These are phyloP conservation scores for Cordyceps tenuipes DNA, from an alignment of 2,329 filamentous ascomycete species.

Conservation along the genomic window DNA sequence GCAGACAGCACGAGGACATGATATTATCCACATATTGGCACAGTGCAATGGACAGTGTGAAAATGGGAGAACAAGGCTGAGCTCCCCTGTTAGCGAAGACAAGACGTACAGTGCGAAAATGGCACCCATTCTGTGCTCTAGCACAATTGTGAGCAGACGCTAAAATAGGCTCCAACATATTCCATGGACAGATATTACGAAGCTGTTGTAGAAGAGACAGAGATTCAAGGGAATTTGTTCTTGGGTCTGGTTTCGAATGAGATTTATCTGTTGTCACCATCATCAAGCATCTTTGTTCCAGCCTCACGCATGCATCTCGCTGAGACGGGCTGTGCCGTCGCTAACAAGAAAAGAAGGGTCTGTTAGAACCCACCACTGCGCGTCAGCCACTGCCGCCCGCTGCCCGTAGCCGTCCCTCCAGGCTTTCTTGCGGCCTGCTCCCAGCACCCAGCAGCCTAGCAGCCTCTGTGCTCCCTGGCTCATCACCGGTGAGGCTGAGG, in stretches of 20 bases:
- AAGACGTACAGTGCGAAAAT: not conserved
- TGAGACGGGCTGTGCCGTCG: conserved; percentile 1
- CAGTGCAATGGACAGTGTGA: not conserved
- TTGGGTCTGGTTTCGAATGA: not conserved
- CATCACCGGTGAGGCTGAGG: conserved; percentile 30
- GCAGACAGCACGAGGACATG: not conserved
- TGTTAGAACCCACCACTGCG: not conserved
- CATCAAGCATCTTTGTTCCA: not conserved
- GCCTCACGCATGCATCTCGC: not conserved
- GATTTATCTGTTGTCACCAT: not conserved
- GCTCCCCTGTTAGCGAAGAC: not conserved
- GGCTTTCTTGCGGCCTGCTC: too few species aligned
- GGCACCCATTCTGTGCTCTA: not conserved
- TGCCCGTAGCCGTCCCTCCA: not conserved
- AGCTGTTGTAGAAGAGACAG: not conserved
- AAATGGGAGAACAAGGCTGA: not conserved
- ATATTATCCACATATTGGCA: not conserved
- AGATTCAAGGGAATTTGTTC: not conserved
- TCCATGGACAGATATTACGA: not conserved
- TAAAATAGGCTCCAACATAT: not conserved
- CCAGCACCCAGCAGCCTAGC: too few species aligned
- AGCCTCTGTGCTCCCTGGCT: not conserved
- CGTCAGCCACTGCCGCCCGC: not conserved
- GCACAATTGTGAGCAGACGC: conserved; percentile 3
- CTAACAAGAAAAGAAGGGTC: conserved; percentile 1